Percentiles rank a stretch among this genome's conserved stretches.
phyloP scores from a whole-genome alignment of 768 basidiomycete genomes.

The Lentinula guzmanii region DNA sequence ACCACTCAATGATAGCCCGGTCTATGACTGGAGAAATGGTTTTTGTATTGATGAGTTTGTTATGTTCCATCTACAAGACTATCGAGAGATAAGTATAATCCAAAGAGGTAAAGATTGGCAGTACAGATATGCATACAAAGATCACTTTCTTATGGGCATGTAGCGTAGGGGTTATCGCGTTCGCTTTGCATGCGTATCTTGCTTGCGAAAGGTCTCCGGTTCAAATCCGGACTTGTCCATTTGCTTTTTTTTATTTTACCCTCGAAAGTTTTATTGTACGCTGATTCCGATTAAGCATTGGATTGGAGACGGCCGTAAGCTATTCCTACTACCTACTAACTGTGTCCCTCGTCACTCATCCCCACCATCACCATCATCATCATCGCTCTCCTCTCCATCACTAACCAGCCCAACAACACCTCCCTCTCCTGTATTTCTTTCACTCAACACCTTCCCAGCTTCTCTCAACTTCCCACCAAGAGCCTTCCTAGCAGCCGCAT shows the following conservation, averaged over 20 bases:
- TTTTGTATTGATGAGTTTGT: no score
- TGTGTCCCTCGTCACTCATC: not conserved
- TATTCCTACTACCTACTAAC: no score
- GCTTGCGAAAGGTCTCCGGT: constrained; percentile 7
- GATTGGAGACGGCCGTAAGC: no score
- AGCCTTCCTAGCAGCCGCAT: constrained; percentile 73
- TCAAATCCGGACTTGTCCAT: constrained; percentile 7
- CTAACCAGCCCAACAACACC: constrained; percentile 62
- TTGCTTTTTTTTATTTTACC: not conserved
- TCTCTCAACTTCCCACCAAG: constrained; percentile 74
- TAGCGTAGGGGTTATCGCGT: constrained; percentile 8
- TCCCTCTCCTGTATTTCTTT: constrained; percentile 39
- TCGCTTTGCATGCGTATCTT: not conserved
- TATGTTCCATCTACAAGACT: no score
- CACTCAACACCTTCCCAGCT: constrained; percentile 51
- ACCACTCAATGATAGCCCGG: no score
- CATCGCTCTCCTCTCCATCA: constrained; percentile 66
- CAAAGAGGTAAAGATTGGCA: not conserved
- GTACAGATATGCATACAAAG: not conserved
- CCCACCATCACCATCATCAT: constrained; percentile 26
- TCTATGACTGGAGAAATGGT: no score
- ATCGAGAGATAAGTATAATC: not conserved
- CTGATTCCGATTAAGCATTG: no score
- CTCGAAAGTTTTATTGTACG: no score
- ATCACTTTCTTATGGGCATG: not conserved